Base-by-base conservation (phyloP, 345 rosid species). In the Stellera chamaejasme region DNA sequence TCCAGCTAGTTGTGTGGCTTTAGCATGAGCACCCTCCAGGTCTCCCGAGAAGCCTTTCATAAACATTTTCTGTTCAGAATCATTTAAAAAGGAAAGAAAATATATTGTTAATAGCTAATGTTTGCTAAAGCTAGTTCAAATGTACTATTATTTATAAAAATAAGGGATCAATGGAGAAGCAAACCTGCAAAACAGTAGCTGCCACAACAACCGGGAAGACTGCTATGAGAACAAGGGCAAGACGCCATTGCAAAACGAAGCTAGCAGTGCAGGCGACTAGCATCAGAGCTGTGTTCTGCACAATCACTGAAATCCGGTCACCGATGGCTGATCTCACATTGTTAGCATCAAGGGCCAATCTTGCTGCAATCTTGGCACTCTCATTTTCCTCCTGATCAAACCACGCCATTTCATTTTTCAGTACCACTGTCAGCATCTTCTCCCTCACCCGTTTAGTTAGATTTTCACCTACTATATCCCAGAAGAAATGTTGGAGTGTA, bases 381-480 rank as follows among this genome's bases (percentile, higher is more conserved):
- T 92, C 96, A 16, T 92, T 88, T 74, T 92, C 98, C 69, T 88
- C 98, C 69, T 84, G 95, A 78, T 92, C 98, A 36, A 88, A 92
- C 98, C 98, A 92, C 27, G 95, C 96, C 87, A 92, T 82, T 65
- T 92, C 98, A 62, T 92, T 92, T 72, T 79, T 88, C 39, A 92
- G 88, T 41, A 92, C 95, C 0, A 95, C 90, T 0, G 75, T 62
- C 27, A 92, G 87, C 96, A 92, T 88, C 72, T 88, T 92, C 67
- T 92, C 96, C 50, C 96, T 79, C 58, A 92, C 98, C 27, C 98
- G 83, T 66, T 92, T 92, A 2, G 98, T 92, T 27, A 92, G 93
- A 68, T 92, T 92, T 75, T 92, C 98, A 11, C 98, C 98, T 28
- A 92, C 98, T 13, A 92, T 84, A 61, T 92, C 98, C 98, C 98